These are phyloP conservation scores for Pythium rhizo-oryzae DNA, from an alignment of 352 stramenopile genomes.

Conservation along the genomic window DNA sequence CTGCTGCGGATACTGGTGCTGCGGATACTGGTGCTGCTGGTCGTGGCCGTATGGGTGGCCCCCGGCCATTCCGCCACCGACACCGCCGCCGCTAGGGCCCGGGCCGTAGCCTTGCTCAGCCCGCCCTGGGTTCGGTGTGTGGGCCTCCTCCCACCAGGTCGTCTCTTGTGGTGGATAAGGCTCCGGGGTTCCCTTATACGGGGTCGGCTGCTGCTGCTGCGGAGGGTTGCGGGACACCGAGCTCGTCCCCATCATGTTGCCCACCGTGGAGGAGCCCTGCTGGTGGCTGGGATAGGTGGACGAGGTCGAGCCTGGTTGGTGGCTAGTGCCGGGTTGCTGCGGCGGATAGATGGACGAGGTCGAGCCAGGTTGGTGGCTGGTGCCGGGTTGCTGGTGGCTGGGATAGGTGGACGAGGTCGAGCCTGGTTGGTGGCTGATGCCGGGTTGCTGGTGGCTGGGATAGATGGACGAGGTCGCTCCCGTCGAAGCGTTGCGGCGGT, in stretches of 20 bases:
- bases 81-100: not conserved
- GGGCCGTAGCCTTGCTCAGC: constrained; percentile 16
- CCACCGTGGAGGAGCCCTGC: not conserved
- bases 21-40: not conserved
- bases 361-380: constrained; percentile 4
- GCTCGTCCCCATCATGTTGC: not conserved
- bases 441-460: constrained; percentile 1
- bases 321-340: not conserved
- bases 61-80: not conserved
- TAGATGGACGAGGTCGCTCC: not conserved
- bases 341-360: not conserved
- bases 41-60: not conserved
- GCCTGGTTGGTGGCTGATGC: not conserved
- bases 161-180: constrained; percentile 16
- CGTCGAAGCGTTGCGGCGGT: not conserved
- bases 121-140: constrained; percentile 4
- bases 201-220: constrained; percentile 11
- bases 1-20: too few species aligned
- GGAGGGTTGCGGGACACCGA: not conserved
- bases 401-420: too few species aligned
- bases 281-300: not conserved
- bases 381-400: not conserved
- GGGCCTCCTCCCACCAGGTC: constrained; percentile 23
- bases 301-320: not conserved
- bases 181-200: not conserved